phyloP scores from a whole-genome alignment of 2,329 filamentous ascomycete species.

The Colletotrichum karsti region DNA sequence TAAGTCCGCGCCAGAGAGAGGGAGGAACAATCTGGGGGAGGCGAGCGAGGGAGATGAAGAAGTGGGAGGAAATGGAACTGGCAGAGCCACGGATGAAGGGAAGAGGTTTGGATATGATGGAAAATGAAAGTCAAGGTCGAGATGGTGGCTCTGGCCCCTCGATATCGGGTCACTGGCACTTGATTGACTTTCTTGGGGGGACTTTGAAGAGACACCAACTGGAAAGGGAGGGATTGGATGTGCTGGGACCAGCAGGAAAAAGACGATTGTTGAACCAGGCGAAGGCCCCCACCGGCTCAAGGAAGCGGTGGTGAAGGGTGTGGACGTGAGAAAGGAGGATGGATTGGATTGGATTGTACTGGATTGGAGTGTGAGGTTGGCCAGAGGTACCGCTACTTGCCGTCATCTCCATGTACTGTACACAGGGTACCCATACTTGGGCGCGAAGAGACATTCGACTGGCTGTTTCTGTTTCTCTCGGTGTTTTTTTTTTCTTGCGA shows the following conservation, averaged over 20 bases:
- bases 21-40: constrained; percentile 26
- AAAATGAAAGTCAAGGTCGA: constrained; percentile 21
- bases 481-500: neutral
- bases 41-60: constrained; percentile 27
- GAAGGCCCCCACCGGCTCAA: constrained; percentile 27
- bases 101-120: constrained; percentile 29
- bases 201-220: constrained; percentile 19
- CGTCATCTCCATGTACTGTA: neutral
- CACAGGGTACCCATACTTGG: constrained; percentile 3
- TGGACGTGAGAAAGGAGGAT: neutral
- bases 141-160: constrained; percentile 27
- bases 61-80: constrained; percentile 10
- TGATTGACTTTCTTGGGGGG: constrained; percentile 30
- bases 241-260: constrained; percentile 25
- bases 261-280: constrained; percentile 32
- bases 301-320: constrained; percentile 26
- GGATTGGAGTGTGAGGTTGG: neutral
- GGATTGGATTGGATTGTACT: neutral
- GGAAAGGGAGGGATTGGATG: constrained; percentile 21
- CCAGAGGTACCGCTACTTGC: constrained; percentile 10
- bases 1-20: constrained; percentile 27
- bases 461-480: constrained; percentile 15
- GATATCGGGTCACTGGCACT: constrained; percentile 29
- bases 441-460: constrained; percentile 12
- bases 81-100: constrained; percentile 25